phyloP scores from a whole-genome alignment of 768 basidiomycete genomes.

The Serpula lacrymans region DNA sequence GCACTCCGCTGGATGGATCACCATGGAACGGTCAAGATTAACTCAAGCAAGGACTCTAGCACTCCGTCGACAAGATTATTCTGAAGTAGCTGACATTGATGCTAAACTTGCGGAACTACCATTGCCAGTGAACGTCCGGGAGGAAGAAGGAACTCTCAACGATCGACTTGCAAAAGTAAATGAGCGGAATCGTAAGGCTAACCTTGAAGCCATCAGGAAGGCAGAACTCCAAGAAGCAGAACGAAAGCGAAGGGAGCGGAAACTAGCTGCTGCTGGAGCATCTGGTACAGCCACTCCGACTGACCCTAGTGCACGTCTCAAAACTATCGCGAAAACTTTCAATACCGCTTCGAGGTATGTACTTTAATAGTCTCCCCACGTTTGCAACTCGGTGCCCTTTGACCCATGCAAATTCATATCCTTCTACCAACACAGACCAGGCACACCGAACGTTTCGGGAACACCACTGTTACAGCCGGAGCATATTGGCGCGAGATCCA shows the following conservation, averaged over 20 bases:
- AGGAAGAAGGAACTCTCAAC: slow-evolving; percentile 24
- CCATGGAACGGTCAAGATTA: slow-evolving; percentile 65
- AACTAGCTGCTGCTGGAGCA: slow-evolving; percentile 41
- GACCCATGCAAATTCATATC: slow-evolving; percentile 7
- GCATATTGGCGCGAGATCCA: slow-evolving; percentile 25
- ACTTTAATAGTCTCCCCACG: slow-evolving; percentile 1
- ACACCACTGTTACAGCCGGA: slow-evolving; percentile 36
- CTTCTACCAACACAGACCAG: slow-evolving; percentile 20
- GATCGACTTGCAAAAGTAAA: slow-evolving; percentile 76
- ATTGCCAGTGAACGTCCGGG: slow-evolving; percentile 13
- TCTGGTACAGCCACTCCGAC: slow-evolving; percentile 38
- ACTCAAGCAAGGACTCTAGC: slow-evolving; percentile 74
- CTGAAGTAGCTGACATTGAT: slow-evolving; percentile 61
- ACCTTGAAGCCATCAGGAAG: slow-evolving; percentile 73
- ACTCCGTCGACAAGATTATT: slow-evolving; percentile 63
- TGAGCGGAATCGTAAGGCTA: slow-evolving; percentile 85
- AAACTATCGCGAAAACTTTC: slow-evolving; percentile 57
- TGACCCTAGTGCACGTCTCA: slow-evolving; percentile 68
- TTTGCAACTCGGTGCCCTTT: slow-evolving; percentile 1
- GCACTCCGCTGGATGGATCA: slow-evolving; percentile 29
- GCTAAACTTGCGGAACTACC: slow-evolving; percentile 55
- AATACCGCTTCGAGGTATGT: slow-evolving; percentile 61
- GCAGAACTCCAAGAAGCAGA: slow-evolving; percentile 72
- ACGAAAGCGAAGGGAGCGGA: slow-evolving; percentile 66
- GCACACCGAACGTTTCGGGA: slow-evolving; percentile 46